Base-by-base conservation (phyloP, 345 rosid species). In the Alliaria petiolata region DNA sequence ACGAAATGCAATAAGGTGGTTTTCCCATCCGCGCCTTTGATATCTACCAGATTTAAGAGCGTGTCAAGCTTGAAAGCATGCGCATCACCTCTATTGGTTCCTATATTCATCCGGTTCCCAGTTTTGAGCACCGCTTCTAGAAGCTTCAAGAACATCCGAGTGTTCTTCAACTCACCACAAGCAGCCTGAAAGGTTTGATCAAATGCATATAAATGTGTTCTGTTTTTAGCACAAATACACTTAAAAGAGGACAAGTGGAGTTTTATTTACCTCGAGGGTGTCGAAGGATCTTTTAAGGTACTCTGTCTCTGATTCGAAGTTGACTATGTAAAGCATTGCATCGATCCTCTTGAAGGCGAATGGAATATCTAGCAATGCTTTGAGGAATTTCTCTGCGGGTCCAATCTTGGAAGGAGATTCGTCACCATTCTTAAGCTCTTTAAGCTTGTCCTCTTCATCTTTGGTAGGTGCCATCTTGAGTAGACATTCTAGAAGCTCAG, bases 31-130 rank as follows among this genome's bases (percentile, higher is more conserved):
- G 87, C 72, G 20, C 97, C 98, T 81, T 89, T 91, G 12, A 95
- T 79, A 38, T 91, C 97, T n/a, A 88, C 96, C 33, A 88, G 90
- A 54, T 91, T 95, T 28, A 91, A 80, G 34, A 95, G 96, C 0
- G 98, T 95, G 69, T 95, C 96, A 6, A 95, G 97, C 88, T 91
- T 95, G 86, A 91, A 95, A 28, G 99, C 96, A 1, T 82, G 92
- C 0, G 99, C 99, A 47, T 88, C 96, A 0, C 99, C 97, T 5
- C 92, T 85, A 67, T 87, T 87, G 19, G 99, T 95, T 62, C 96
- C 96, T 42, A 89, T 86, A 40, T 95, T 91, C 99, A 91, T 91
- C 16, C 95, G 81, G 79, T 95, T 91, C 51, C 99, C 97, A 0
- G 99, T 91, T 74, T 83, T 89, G 8, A 91, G 90, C 59, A 95